Base-by-base conservation (phyloP, 2,329 filamentous ascomycete species). In the Trichothecium sympodiale region DNA sequence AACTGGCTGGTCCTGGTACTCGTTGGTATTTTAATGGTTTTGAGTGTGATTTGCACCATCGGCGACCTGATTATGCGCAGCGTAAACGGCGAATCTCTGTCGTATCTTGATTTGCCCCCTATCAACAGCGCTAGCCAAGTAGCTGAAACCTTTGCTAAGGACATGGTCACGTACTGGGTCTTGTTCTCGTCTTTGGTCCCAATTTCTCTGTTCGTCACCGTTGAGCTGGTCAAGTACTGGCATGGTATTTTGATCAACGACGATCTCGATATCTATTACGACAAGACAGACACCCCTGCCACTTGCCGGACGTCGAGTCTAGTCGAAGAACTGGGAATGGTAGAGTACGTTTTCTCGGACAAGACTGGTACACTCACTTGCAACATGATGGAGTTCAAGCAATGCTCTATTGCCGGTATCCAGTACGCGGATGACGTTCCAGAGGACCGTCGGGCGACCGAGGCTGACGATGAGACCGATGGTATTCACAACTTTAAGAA, bases 111-210 rank as follows among this genome's bases (percentile, higher is more conserved):
- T 35, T 73, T 93, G 42, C 69, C 71, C 39, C 52, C 60, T 23
- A 74, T 80, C 43, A 73, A 76, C 47, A 69, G 59, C 9, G 67
- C 65, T 4, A 53, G 54, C 20, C 49, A 57, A 17, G 62, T 80
- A n/a, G 80, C 78, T 14, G 71, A 76, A 46, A 85, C 87, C 43
- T 95, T 98, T 56, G 83, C 93, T 58, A 80, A 82, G 48, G 91
- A 98, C 59, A 83, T 98, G 53, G 83, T 95, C 52, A 98, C 93
- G 2, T 96, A 96, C 58, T 98, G 91, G 89, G 89, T 98, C 23
- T 62, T 98, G 26, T 98, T 95, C 60, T 96, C 89, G 3, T 89
- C 94, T 36, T 64, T 98, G 49, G 91, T 98, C 32, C 91, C 91
- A 25, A 95, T 98, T 50, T 96, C 89, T 20, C 79, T 98, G 4